phyloP scores from a whole-genome alignment of 2,329 filamentous ascomycete genomes.

The Incumbomyces lentus region DNA sequence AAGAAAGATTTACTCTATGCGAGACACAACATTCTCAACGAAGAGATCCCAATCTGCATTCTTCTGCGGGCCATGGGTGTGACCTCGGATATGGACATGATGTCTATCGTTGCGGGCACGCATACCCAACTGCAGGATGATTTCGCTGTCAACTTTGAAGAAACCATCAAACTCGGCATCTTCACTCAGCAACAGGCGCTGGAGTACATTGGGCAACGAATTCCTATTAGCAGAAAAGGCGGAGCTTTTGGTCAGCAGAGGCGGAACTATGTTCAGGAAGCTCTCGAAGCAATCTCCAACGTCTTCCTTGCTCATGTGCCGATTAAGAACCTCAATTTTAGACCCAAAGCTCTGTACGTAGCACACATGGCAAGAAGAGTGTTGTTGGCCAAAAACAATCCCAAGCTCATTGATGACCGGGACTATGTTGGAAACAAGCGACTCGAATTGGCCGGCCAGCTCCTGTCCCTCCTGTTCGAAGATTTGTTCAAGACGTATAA shows the following conservation, averaged over 20 bases:
- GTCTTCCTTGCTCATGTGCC: slow-evolving; percentile 92
- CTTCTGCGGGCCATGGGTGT: slow-evolving; percentile 88
- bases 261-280: slow-evolving; percentile 80
- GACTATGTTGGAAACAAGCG: slow-evolving; percentile 98
- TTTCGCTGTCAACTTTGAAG: slow-evolving; percentile 91
- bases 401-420: slow-evolving; percentile 82
- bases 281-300: slow-evolving; percentile 81
- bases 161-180: slow-evolving; percentile 71
- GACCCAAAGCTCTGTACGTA: slow-evolving; percentile 92
- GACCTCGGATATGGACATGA: slow-evolving; percentile 87
- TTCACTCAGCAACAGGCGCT: slow-evolving; percentile 92
- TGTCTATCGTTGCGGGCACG: slow-evolving; percentile 78
- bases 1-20: slow-evolving; percentile 80
- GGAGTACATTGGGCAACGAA: slow-evolving; percentile 77
- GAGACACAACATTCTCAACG: slow-evolving; percentile 83
- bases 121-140: slow-evolving; percentile 87
- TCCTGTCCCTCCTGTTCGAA: slow-evolving; percentile 87
- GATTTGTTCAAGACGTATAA: slow-evolving; percentile 97
- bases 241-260: slow-evolving; percentile 47
- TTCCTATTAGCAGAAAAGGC: slow-evolving; percentile 70
- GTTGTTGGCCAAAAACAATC: slow-evolving; percentile 83
- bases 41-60: slow-evolving; percentile 91
- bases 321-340: slow-evolving; percentile 82
- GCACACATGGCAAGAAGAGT: slow-evolving; percentile 97
- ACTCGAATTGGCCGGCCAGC: slow-evolving; percentile 85